These are phyloP conservation scores for Debaryomyces sp. DNA, from an alignment of 1,139 yeast genomes.

Conservation along the genomic window DNA sequence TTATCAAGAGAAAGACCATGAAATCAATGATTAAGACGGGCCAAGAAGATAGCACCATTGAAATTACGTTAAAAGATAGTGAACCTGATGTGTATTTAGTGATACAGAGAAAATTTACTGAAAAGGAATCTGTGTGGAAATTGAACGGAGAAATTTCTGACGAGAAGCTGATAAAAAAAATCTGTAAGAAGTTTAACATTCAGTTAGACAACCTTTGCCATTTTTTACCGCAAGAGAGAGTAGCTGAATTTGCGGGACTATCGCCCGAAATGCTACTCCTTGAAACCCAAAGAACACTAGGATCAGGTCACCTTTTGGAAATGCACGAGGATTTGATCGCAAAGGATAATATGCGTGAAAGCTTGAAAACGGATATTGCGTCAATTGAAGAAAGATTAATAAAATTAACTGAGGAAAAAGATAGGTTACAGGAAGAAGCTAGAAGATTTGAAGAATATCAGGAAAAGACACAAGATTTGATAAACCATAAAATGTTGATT, in stretches of 20 bases:
- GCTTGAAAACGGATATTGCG: conserved; percentile 27
- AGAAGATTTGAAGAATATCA: conserved; percentile 41
- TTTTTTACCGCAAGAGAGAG: conserved; percentile 93
- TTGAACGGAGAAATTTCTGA: conserved; percentile 49
- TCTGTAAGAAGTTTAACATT: conserved; percentile 60
- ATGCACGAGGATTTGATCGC: conserved; percentile 61
- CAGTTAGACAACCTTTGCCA: conserved; percentile 93
- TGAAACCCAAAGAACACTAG: conserved; percentile 84
- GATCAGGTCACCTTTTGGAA: conserved; percentile 56
- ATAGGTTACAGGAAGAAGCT: conserved; percentile 40
- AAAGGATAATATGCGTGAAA: conserved; percentile 46
- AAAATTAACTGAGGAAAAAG: conserved; percentile 34
- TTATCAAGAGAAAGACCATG: conserved; percentile 77
- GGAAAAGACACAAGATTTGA: conserved; percentile 45
- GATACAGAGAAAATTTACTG: conserved; percentile 42
- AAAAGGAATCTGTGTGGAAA: conserved; percentile 60
- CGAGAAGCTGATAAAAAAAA: conserved; percentile 48
- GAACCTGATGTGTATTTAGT: conserved; percentile 28
- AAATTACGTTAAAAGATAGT: conserved; percentile 61
- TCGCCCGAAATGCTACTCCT: conserved; percentile 72
- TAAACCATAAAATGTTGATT: conserved; percentile 50
- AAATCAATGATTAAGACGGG: conserved; percentile 83
- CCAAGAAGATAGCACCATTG: conserved; percentile 55
- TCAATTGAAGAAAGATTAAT: conserved; percentile 32
- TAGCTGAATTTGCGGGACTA: conserved; percentile 86